Evolutionary conservation across 805 yeast species (phyloP), one percentile per base, ranked within the genome.

Genomic region (Priceomyces carsonii): DNA sequence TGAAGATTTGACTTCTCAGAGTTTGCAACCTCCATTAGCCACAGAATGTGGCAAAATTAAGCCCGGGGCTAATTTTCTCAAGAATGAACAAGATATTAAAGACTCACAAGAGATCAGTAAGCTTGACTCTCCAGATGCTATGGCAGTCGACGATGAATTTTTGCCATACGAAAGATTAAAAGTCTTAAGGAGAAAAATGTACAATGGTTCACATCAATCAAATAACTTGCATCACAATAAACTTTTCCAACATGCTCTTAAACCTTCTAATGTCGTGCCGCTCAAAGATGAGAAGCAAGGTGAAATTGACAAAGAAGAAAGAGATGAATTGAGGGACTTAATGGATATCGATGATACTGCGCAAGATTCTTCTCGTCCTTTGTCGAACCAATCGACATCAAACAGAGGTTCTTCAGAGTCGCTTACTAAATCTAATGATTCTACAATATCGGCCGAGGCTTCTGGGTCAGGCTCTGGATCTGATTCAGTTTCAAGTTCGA

Each of bases 161-260:
- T 25, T 55, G 18, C 63, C 63, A 6, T 45, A 32, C 29, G 61
- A 57, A 39, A 36, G 61, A 16, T 33, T 55, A 19, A 53, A 54
- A 33, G 55, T 53, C 2, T 31, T 54, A 42, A 55, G 45, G 36
- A 39, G 50, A 18, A 54, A 52, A 31, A 40, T 43, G 18, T 4
- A 30, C 4, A 33, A 26, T n/a, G 10, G 27, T 18, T 22, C 23
- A 10, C 26, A 20, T 21, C 30, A 31, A 13, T 8, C 17, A 8
- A 13, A 23, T 6, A 17, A 28, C 9, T 39, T 40, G 18, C 22
- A 28, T 26, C 44, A 39, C 14, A 39, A 36, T 26, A 35, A 36
- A 13, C 35, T 43, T 19, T 52, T 40, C 31, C 45, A 44, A 20
- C 51, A 47, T 26, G 61, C 52, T 1, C 30, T 48, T n/a, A 39